Base-by-base conservation (phyloP, 2,329 filamentous ascomycete genomes). In the Nemania bipapillata region DNA sequence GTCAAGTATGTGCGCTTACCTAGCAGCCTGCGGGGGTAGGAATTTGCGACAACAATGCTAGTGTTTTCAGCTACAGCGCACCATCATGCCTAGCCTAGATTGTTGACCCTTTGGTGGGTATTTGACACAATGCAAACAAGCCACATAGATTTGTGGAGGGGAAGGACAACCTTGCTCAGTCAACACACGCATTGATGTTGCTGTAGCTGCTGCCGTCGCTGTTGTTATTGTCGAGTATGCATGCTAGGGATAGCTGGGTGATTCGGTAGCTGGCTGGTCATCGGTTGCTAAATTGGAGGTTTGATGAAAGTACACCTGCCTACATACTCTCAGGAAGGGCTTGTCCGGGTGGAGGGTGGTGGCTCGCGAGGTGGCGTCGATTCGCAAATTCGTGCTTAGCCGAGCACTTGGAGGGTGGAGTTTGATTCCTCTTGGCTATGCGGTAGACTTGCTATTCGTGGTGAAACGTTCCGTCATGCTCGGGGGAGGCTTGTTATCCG, bases 1-100 rank as follows among this genome's bases (percentile, higher is more conserved):
- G 26, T 17, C 28, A 24, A 52, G 30, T 37, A 42, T 64, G 26
- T 32, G 35, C 49, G 35, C 49, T 32, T 45, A 56, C 12, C 50
- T n/a, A 42, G n/a, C 47, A 37, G 9, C 56, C 12, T 24, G 32
- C n/a, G n/a, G 5, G 52, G 55, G 55, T 37, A 65, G 22, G 62
- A 47, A 45, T 57, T 42, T 45, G 55, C 56, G 56, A 56, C 6
- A 20, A 22, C 26, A 35, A 64, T 50, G 52, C 24, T 32, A 62
- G 49, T 40, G 30, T 65, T 56, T 62, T 68, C 66, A 68, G 66
- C 62, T 63, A 37, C 56, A 24, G 24, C 28, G 26, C 52, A 53
- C 53, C 61, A 61, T 68, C 62, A n/a, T 49, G 42, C 17, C 30
- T 52, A 52, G 22, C 42, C 20, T 56, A 15, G 28, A 55, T 47